Evolutionary conservation across 352 stramenopile species (phyloP).

Genomic region (Globisporangium nunn): DNA sequence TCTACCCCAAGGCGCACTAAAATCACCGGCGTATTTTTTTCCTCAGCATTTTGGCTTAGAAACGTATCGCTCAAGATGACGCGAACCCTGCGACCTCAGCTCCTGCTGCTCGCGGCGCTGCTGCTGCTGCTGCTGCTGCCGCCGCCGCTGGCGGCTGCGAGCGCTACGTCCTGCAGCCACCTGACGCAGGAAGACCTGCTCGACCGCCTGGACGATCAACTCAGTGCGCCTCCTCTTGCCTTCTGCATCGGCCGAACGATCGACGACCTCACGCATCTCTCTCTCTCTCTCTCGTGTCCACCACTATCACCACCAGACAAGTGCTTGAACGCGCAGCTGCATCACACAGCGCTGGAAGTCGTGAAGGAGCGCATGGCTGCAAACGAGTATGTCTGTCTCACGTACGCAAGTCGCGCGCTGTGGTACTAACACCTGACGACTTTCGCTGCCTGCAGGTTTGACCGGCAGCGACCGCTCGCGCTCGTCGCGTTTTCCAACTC

Average conservation of each 20-base stretch:
- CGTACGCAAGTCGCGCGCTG: too few species aligned
- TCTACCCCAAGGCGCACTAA: too few species aligned
- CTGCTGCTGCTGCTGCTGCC: slow-evolving; percentile 8
- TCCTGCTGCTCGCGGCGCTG: slow-evolving; percentile 6
- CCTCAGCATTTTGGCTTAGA: too few species aligned
- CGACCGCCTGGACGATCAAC: slow-evolving; percentile 28
- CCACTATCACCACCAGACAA: not conserved
- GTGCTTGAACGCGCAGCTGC: slow-evolving; percentile 26
- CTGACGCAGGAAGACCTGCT: slow-evolving; percentile 33
- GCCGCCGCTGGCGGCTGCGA: slow-evolving; percentile 4
- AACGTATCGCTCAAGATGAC: too few species aligned
- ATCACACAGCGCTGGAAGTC: slow-evolving; percentile 19
- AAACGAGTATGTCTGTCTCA: slow-evolving; percentile 29
- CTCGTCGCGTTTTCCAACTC: slow-evolving; percentile 51
- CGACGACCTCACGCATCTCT: not conserved
- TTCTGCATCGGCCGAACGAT: too few species aligned
- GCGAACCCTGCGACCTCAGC: not conserved
- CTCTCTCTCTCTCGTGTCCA: not conserved
- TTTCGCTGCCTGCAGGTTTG: slow-evolving; percentile 14
- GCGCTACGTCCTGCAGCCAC: slow-evolving; percentile 24
- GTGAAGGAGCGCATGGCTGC: slow-evolving; percentile 36
- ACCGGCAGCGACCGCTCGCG: slow-evolving; percentile 39
- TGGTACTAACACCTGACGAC: not conserved
- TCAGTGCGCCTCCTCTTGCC: slow-evolving; percentile 13
- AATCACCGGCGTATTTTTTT: too few species aligned